Evolutionary conservation across 495 filamentous ascomycete genomes (phyloP), one percentile per base, ranked within the genome.

Genomic region (Aspergillus biplanus): DNA sequence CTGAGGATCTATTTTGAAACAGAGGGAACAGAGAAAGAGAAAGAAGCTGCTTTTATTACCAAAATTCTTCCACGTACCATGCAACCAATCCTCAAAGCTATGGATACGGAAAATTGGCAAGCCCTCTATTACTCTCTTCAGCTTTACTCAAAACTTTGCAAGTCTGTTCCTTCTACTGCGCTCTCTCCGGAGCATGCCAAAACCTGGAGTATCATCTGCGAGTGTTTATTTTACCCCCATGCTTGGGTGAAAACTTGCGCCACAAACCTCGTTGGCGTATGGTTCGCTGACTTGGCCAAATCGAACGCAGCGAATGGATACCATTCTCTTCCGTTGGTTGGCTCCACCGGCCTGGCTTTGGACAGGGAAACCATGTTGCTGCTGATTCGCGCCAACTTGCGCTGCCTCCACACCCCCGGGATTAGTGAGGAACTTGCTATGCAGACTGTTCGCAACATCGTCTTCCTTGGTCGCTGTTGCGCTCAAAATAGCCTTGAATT

Each of bases 1-100:
- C 96, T 92, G 78, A 84, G 86, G 4, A 84, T 96, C 7, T 97
- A 90, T 74, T 90, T 96, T 64, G 92, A 97, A 54, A 83, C 81
- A 2, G 81, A 86, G 32, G 85, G 83, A 49, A 79, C 79, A 5
- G 84, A 83, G 59, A 86, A 86, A 61, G 84, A 84, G 48, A 90
- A 89, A 67, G 85, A 92, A 67, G 66, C 85, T 18, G 73, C 77
- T 0, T 84, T 75, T 37, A 71, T 84, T 18, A 62, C 71, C 13
- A 62, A 73, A 11, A 67, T 75, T 65, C 70, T 91, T 13, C 74
- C 78, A 5, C 64, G 78, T 63, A 84, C 75, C 86, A 71, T 80
- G 78, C 58, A 79, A 71, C 60, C 83, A 7, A 77, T 81, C 46
- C 63, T 83, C 12, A 74, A 81, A 42, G 76, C 76, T 5, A 67